phyloP scores from a whole-genome alignment of 805 yeast species.

The Zygoascus bituminiphila region DNA sequence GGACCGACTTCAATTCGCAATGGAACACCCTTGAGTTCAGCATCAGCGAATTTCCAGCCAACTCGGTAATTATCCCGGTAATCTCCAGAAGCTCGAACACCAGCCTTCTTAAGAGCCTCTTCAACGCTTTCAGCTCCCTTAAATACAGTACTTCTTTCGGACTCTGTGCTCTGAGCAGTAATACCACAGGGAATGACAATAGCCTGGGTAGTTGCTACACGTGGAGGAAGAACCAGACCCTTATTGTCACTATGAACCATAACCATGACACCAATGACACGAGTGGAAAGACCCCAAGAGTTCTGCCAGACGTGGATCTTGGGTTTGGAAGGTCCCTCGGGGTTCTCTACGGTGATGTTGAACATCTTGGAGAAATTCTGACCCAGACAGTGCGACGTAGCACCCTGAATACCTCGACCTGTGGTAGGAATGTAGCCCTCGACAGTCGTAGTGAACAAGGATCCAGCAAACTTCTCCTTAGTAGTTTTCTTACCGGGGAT shows the following conservation, averaged over 20 bases:
- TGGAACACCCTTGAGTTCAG: slow-evolving; percentile 95
- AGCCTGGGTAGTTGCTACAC: slow-evolving; percentile 87
- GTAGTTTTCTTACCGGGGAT: slow-evolving; percentile 92
- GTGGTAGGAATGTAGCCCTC: slow-evolving; percentile 98
- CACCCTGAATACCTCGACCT: slow-evolving; percentile 99
- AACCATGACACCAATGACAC: slow-evolving; percentile 98
- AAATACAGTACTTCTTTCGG: slow-evolving; percentile 60
- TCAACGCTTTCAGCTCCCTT: slow-evolving; percentile 67
- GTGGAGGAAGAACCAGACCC: slow-evolving; percentile 96
- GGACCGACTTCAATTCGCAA: slow-evolving; percentile 95
- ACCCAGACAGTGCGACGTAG: slow-evolving; percentile 95
- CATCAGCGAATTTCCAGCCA: slow-evolving; percentile 97
- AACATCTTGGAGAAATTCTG: slow-evolving; percentile 99
- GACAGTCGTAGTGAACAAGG: slow-evolving; percentile 86
- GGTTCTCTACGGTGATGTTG: slow-evolving; percentile 90
- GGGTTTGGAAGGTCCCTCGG: slow-evolving; percentile 79
- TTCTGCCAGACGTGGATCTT: slow-evolving; percentile 88
- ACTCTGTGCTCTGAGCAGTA: slow-evolving; percentile 76
- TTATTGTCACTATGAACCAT: slow-evolving; percentile 98
- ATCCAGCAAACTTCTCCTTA: slow-evolving; percentile 98
- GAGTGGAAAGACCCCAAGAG: slow-evolving; percentile 98
- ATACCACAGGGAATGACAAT: slow-evolving; percentile 94
- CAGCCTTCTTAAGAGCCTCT: slow-evolving; percentile 46
- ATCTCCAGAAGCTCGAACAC: slow-evolving; percentile 74
- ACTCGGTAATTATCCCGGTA: slow-evolving; percentile 92